Base-by-base conservation (phyloP, 257 asterid species). In the Salvia splendens region DNA sequence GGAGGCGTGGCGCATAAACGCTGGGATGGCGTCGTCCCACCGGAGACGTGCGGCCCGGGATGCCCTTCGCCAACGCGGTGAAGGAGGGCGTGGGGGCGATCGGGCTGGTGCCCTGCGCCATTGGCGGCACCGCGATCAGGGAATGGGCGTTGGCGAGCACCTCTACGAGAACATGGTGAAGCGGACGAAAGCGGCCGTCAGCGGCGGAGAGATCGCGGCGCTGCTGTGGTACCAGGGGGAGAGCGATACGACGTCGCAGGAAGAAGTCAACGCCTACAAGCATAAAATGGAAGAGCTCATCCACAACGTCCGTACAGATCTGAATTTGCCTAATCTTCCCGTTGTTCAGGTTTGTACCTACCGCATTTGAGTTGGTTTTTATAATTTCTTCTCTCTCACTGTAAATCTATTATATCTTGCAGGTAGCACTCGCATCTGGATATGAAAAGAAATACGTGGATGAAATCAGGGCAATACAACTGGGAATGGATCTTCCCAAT, bases 191-290 rank as follows among this genome's bases (percentile, higher is more conserved):
- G 79, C 82, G 49, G 81, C 89, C 49, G 73, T 36, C 64, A 16
- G 45, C 38, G 87, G 81, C 20, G 83, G 8, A 7, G 45, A 24
- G 36, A 81, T 92, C 38, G 81, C 75, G 85, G 96, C 89, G 36
- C 2, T 92, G 84, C 80, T 92, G 51, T 92, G 98, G 98, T 92
- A 84, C 66, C 98, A 92, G 75, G 98, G 98, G 32, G 98, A 89
- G 85, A 88, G 95, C 68, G 98, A 92, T 73, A 64, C 98, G 76
- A 6, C 45, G 67, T 78, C 92, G 78, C 80, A 80, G 76, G 78
- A 73, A 0, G 81, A 80, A 0, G 92, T 84, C 2, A 92, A 85
- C 1, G 52, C 77, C 24, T 92, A 89, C 36, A 76, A 83, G 81
- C 86, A 75, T 49, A 81, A 72, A 12, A 69, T 87, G 88, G 96